Conservation (phyloP, 768 basidiomycete genomes). For the Podaxis mareebaensis region DNA sequence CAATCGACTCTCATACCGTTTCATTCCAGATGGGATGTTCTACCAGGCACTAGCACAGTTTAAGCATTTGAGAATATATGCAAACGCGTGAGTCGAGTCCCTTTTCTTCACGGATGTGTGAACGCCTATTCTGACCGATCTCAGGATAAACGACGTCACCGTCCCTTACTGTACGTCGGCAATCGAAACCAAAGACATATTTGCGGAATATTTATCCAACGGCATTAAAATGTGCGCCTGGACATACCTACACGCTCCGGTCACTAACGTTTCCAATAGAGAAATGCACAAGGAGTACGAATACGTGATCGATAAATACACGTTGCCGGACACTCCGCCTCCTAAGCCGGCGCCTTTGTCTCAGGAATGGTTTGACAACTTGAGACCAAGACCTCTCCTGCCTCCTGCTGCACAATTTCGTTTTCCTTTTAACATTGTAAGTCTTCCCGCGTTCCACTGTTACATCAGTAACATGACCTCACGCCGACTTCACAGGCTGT, state of each 20-base stretch:
- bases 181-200: conserved; percentile 69
- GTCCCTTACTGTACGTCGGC: conserved; percentile 83
- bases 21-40: conserved; percentile 63
- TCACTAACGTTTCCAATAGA: conserved; percentile 33
- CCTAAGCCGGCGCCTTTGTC: conserved; percentile 43
- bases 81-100: conserved; percentile 63
- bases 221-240: conserved; percentile 62
- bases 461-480: not conserved
- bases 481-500: conserved; percentile 39
- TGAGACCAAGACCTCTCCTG: conserved; percentile 46
- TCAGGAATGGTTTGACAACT: conserved; percentile 43
- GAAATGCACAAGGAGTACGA: conserved; percentile 56
- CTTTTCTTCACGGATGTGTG: not conserved
- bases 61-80: conserved; percentile 71
- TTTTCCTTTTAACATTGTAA: conserved; percentile 74
- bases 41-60: conserved; percentile 72
- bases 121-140: not conserved
- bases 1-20: conserved; percentile 12
- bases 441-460: conserved; percentile 23
- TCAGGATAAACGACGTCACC: conserved; percentile 70
- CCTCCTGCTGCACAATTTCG: conserved; percentile 58
- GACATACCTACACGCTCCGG: not conserved
- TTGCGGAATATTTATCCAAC: conserved; percentile 51
- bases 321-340: conserved; percentile 43
- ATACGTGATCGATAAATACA: conserved; percentile 56